Evolutionary conservation across 2,329 filamentous ascomycete species (phyloP).

Genomic region (Aspergillus japonicus): DNA sequence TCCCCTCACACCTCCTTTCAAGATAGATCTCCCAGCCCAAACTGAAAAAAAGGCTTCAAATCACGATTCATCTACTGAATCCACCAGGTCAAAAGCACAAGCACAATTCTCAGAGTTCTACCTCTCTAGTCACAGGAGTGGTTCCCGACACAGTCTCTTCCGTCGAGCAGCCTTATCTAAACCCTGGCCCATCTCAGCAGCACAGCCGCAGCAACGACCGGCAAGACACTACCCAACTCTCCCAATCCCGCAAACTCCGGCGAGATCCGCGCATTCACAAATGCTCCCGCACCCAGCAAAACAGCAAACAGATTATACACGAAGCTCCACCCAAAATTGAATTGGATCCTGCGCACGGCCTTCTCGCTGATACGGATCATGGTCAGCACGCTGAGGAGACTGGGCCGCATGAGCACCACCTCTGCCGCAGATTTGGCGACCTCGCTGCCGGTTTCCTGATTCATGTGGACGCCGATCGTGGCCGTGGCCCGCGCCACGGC

Average conservation of each 20-base stretch:
- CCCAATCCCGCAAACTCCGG: conserved; percentile 67
- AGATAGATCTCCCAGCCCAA: too few relatives aligned
- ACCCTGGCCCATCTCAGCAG: conserved; percentile 31
- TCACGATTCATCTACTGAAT: too few relatives aligned
- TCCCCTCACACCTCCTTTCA: too few relatives aligned
- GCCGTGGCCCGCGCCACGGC: conserved; percentile 70
- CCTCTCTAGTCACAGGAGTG: too few relatives aligned
- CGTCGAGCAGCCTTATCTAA: background rate
- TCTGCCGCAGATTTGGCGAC: conserved; percentile 67
- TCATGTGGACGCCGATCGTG: conserved; percentile 69
- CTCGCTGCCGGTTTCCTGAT: conserved; percentile 53
- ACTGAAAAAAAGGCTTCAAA: too few relatives aligned
- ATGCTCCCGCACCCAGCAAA: conserved; percentile 64
- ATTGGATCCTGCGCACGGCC: conserved; percentile 52
- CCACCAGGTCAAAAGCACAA: too few relatives aligned
- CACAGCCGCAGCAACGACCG: conserved; percentile 62
- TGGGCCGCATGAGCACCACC: conserved; percentile 62
- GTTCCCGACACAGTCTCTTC: too few relatives aligned
- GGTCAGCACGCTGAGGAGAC: conserved; percentile 56
- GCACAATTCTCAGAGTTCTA: too few relatives aligned
- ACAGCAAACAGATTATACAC: conserved; percentile 70
- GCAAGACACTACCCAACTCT: conserved; percentile 71
- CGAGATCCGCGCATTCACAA: conserved; percentile 59
- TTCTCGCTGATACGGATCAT: conserved; percentile 55
- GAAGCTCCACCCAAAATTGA: conserved; percentile 71